Evolutionary conservation across 148 eudicot species (phyloP).

Genomic region (Euryodendron excelsum): DNA sequence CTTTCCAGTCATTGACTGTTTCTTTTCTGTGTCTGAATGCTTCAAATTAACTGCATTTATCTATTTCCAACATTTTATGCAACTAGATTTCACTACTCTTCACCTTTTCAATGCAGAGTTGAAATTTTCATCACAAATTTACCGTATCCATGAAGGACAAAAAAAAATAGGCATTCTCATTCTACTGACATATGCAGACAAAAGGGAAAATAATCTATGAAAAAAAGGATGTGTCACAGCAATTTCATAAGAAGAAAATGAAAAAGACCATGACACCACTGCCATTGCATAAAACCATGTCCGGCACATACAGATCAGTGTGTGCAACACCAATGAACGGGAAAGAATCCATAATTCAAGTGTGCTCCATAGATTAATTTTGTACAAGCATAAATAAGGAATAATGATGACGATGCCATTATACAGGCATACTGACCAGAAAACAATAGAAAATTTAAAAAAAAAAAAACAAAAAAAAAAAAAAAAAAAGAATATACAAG

Average conservation of each 20-base stretch:
- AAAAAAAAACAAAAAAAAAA: background rate
- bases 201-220: background rate
- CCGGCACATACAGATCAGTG: too few species aligned
- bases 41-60: background rate
- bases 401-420: too few species aligned
- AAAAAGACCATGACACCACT: background rate
- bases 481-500: background rate
- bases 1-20: background rate
- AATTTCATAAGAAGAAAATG: too few species aligned
- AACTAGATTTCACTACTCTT: too few species aligned
- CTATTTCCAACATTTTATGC: background rate
- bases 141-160: background rate
- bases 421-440: background rate
- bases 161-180: background rate
- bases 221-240: too few species aligned
- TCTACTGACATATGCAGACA: background rate
- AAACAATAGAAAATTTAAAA: background rate
- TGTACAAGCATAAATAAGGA: too few species aligned
- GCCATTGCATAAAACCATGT: background rate
- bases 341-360: background rate
- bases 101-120: too few species aligned
- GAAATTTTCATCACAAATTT: too few species aligned
- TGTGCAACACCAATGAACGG: background rate
- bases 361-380: too few species aligned
- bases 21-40: background rate